Evolutionary conservation across 495 filamentous ascomycete genomes (phyloP), one percentile per base, ranked within the genome.

Genomic region (Lindgomyces ingoldianus): DNA sequence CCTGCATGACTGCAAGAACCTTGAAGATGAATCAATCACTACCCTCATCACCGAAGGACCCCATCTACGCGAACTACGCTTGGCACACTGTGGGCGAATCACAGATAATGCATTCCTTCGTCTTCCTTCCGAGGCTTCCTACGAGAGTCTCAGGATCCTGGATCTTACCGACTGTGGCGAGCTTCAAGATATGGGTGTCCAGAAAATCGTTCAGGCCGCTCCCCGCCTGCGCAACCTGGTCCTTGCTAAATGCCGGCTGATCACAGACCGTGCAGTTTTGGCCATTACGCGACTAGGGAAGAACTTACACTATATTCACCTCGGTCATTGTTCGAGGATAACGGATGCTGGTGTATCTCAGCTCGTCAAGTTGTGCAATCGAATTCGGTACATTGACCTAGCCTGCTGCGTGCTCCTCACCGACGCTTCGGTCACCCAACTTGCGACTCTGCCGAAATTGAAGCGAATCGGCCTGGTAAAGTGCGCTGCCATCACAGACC

Each of bases 351-450:
- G 90, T 6, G 91, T 99, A 8, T 87, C 87, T 51, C 85, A 87
- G 42, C 80, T 99, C 8, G 91, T 96, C 39, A 87, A 87, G 62
- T 77, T 76, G 42, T 99, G 95, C 80, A 97, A 93, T 76, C 84
- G 95, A 30, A 97, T 99, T 65, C 82, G 95, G 51, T 99, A 99
- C 70, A 98, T 99, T 57, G 95, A 99, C 72, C 76, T 99, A 50
- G 95, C 95, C 11, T 98, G 95, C 78, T 99, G 95, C 75, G 82
- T 81, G n/a, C 85, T 87, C 62, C 80, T 99, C 52, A 97, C 95
- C 0, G 94, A 99, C 69, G 76, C 76, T 1, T 96, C 91, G 48
- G 88, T 99, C n/a, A 86, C 82, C 55, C 87, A 89, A 64, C 80
- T 99, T 24, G 93, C 95, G 1, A 84, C 80, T 10, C 81, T 99